phyloP scores from a whole-genome alignment of 495 filamentous ascomycete species.

The Annulohypoxylon nitens region DNA sequence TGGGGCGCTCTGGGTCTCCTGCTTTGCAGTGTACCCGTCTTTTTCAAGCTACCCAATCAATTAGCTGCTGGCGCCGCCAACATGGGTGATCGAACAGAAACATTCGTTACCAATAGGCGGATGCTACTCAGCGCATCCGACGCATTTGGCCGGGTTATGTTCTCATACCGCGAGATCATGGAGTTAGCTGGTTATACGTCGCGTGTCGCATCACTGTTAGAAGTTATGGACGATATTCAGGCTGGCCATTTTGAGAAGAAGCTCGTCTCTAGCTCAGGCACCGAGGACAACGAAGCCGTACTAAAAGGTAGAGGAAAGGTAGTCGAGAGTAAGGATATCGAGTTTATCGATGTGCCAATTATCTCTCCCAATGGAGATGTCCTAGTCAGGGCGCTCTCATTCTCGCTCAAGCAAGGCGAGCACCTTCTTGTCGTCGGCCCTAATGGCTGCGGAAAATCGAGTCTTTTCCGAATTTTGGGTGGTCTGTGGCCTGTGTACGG shows the following conservation, averaged over 20 bases:
- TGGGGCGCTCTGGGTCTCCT: constrained; percentile 95
- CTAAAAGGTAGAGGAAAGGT: constrained; percentile 83
- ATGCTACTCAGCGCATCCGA: constrained; percentile 93
- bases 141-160: constrained; percentile 97
- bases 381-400: constrained; percentile 83
- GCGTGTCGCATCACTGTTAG: constrained; percentile 85
- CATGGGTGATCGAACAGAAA: constrained; percentile 93
- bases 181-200: constrained; percentile 96
- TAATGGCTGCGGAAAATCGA: constrained; percentile 97
- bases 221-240: constrained; percentile 94
- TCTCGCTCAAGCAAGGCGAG: constrained; percentile 85
- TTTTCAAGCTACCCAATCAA: constrained; percentile 87
- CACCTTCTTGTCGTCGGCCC: constrained; percentile 96
- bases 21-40: constrained; percentile 96
- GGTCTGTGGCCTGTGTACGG: constrained; percentile 99
- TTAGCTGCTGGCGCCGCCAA: constrained; percentile 69
- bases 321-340: constrained; percentile 82
- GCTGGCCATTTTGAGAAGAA: constrained; percentile 94
- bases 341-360: constrained; percentile 94
- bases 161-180: constrained; percentile 96
- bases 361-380: constrained; percentile 97
- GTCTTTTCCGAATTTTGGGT: constrained; percentile 93
- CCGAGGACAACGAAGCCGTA: constrained; percentile 80
- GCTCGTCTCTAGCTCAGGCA: constrained; percentile 87
- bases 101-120: constrained; percentile 93